These are phyloP conservation scores for Furcasterigmium sp. DNA, from an alignment of 2,329 filamentous ascomycete genomes.

Conservation along the genomic window DNA sequence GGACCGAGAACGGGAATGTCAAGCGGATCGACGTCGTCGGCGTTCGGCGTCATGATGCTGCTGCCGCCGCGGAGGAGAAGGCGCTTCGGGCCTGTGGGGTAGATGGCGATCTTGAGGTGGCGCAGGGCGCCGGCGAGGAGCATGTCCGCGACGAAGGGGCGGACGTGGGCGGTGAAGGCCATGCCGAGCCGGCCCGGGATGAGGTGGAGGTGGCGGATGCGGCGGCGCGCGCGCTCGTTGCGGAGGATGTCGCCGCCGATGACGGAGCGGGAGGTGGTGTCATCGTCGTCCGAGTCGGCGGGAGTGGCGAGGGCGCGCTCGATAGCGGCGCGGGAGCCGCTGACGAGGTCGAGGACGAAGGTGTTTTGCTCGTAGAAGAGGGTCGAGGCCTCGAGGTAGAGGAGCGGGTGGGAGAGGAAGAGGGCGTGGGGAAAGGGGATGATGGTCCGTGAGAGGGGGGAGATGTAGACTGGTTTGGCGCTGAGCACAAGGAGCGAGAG, in stretches of 20 bases:
- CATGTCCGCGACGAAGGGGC: slow-evolving; percentile 18
- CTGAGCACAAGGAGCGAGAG: slow-evolving; percentile 16
- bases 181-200: slow-evolving; percentile 15
- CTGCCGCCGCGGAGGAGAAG: slow-evolving; percentile 1
- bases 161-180: slow-evolving; percentile 9
- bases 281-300: not conserved
- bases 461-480: slow-evolving; percentile 13
- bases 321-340: slow-evolving; percentile 5
- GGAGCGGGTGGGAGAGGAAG: slow-evolving; percentile 15
- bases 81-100: slow-evolving; percentile 7
- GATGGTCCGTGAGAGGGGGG: slow-evolving; percentile 4
- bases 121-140: slow-evolving; percentile 17
- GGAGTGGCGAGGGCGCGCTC: slow-evolving; percentile 5
- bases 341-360: slow-evolving; percentile 16
- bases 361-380: slow-evolving; percentile 21
- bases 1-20: slow-evolving; percentile 21
- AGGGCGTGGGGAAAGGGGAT: slow-evolving; percentile 12
- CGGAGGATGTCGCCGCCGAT: slow-evolving; percentile 7
- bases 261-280: not conserved
- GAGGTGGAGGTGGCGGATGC: slow-evolving; percentile 14
- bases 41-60: not conserved
- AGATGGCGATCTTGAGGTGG: slow-evolving; percentile 15
- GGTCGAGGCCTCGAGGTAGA: slow-evolving; percentile 16
- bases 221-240: slow-evolving; percentile 11
- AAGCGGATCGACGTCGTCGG: slow-evolving; percentile 19